phyloP scores from a whole-genome alignment of 371 early-diverging fungal species.

The Circinella minor region DNA sequence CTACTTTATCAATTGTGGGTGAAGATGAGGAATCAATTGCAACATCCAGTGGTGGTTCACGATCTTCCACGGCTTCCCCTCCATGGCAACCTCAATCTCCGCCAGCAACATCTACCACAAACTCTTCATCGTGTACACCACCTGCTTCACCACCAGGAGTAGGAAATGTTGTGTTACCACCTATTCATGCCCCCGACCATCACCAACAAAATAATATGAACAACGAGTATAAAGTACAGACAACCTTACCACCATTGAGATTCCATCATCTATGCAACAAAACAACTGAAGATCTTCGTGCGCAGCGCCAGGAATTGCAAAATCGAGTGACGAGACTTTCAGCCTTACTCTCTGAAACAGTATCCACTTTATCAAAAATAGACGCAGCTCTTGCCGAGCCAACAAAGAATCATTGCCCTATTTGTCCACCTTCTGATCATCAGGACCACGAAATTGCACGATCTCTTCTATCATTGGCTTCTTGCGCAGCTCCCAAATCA shows the following conservation, averaged over 20 bases:
- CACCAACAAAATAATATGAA: neutral
- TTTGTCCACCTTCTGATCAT: constrained; percentile 17
- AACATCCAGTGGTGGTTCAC: neutral
- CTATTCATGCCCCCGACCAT: constrained; percentile 15
- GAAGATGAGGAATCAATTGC: constrained; percentile 9
- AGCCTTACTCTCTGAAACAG: constrained; percentile 55
- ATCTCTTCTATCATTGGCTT: constrained; percentile 29
- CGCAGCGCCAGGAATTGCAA: constrained; percentile 59
- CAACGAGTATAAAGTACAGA: constrained; percentile 9
- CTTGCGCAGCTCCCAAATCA: constrained; percentile 19
- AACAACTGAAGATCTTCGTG: constrained; percentile 28
- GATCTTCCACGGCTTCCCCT: constrained; percentile 6
- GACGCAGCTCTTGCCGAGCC: constrained; percentile 51
- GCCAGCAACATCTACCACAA: constrained; percentile 2
- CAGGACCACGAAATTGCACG: constrained; percentile 30
- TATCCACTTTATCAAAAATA: constrained; percentile 52
- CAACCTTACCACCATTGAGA: constrained; percentile 9
- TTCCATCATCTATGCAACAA: constrained; percentile 12
- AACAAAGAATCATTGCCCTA: constrained; percentile 12
- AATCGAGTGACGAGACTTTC: constrained; percentile 57
- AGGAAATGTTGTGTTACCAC: constrained; percentile 18
- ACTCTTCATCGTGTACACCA: constrained; percentile 13
- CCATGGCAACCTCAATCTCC: constrained; percentile 20
- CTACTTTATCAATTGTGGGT: neutral
- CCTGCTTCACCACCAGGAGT: constrained; percentile 4